Base-by-base conservation (phyloP, 2,329 filamentous ascomycete genomes). In the Ampelomyces quisqualis region DNA sequence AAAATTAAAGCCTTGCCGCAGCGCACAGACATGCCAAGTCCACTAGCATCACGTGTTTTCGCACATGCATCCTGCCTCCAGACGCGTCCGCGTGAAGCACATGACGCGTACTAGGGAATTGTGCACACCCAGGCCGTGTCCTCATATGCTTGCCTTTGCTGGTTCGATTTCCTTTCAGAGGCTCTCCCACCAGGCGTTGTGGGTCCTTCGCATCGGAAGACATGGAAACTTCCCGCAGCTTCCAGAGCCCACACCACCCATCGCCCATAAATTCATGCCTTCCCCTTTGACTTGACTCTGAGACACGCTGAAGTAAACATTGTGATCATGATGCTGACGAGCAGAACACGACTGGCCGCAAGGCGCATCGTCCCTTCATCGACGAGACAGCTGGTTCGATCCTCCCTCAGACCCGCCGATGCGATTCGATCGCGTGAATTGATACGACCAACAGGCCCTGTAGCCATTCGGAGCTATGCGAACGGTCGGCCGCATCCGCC, bases 401-500 rank as follows among this genome's bases (percentile, higher is more conserved):
- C 52, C 19, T 51, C 45, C 32, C 62, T 68, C 36, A 62, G 41
- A 40, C 14, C 47, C 18, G 36, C 46, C 40, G 28, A 34, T 6
- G 20, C 43, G 38, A 21, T 31, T 32, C 33, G 45, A 27, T 30
- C 43, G 14, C 23, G 17, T 14, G 36, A 34, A 10, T 15, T 43
- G 2, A 41, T 73, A 11, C 54, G 74, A 5, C 74, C 78, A 3
- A 63, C 64, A n/a, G n/a, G n/a, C n/a, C n/a, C n/a, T 7, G 55
- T 68, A 26, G 55, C 70, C 10, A 54, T 70, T 9, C 77, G 84
- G 40, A 68, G 61, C 33, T 87, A 86, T 70, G 78, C 83, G 44
- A 83, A 58, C 54, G 63, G 66, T 31, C 59, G 77, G 45, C 88
- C 90, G 48, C 88, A 93, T 52, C 90, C 90, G 1, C 90, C 91